Base-by-base conservation (phyloP, 306 rosid genomes). In the Quercus ilex region DNA sequence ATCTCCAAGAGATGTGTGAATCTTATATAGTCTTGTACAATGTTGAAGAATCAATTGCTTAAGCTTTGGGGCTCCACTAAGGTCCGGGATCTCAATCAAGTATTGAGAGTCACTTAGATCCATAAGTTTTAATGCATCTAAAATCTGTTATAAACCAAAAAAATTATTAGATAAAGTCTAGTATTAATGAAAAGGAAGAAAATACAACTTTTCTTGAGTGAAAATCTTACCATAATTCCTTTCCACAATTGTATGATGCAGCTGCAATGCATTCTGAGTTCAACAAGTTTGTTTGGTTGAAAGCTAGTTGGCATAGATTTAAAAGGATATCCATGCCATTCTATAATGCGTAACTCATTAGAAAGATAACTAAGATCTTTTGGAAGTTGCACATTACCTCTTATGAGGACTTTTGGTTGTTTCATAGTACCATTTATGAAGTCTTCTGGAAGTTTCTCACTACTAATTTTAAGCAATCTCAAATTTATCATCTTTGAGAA, bases 221-320 rank as follows among this genome's bases (percentile, higher is more conserved):
- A 41, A 41, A 41, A 6, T 41, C 49, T 41, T 41, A 41, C 49
- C 49, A 6, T 5, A 5, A 5, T 68, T 69, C 78, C 88, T 38
- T 53, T 73, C 88, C 86, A 82, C 52, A 82, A 71, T 21, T 73
- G 84, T 82, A 57, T 78, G 14, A 85, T 67, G 52, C 71, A 59
- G 75, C 86, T 82, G 46, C 31, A 69, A 72, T 6, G 12, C 82
- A 85, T 57, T 75, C 41, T 79, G 49, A 85, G 57, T 58, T 75
- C 84, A 79, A 85, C 79, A 85, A 82, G 7, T 68, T 82, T 64
- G 76, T 82, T 71, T 8, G 59, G 43, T 28, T 57, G 68, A 59
- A 79, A 52, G 3, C 8, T 1, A 14, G 69, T 43, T 68, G 86
- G 84, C 31, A 85, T 53, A 31, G 75, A 73, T 79, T 82, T 83